Evolutionary conservation across 2,329 filamentous ascomycete genomes (phyloP), one percentile per base, ranked within the genome.

Genomic region (Lecanicillium sp.): DNA sequence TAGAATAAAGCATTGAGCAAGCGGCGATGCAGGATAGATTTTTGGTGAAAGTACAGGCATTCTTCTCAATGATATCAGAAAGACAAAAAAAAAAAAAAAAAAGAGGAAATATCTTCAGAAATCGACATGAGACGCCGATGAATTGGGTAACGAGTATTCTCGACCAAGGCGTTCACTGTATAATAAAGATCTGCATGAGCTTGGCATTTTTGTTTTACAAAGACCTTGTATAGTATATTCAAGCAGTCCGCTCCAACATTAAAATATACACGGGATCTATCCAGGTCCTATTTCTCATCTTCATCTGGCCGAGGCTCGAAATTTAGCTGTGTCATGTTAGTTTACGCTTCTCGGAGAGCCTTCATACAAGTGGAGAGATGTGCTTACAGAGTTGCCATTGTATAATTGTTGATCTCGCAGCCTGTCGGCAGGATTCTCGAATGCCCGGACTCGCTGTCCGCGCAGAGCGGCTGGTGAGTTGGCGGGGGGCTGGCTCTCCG

Each of bases 371-470:
- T n/a, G n/a, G n/a, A n/a, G n/a, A 9, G 21, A 1, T 15, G 33
- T n/a, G 69, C 79, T 66, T 72, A 90, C 87, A 62, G 87, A 87
- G 60, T 95, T 96, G 1, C 90, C 90, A 60, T 96, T 96, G 62
- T 96, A 95, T 39, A 94, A 78, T 60, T 94, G 84, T 37, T 81
- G 77, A 53, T 83, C 75, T 48, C 77, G 67, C 45, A 72, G 71
- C 32, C 74, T 70, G 52, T 78, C 71, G 17, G 74, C 69, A 32
- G 74, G 69, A 8, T 47, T 47, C 27, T 36, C 20, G 14, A 44
- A 40, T 15, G 38, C 42, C 17, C 26, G 58, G 20, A 51, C 48
- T 26, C 55, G 54, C 17, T 54, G 59, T 12, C 56, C 59, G 27
- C 58, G 56, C 14, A 58, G 55, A 9, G 52, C 41, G 3, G 52